Percentiles rank a stretch among this genome's conserved stretches.
Conservation (phyloP, 2,329 filamentous ascomycete genomes). For the Botrytis pseudocinerea region DNA sequence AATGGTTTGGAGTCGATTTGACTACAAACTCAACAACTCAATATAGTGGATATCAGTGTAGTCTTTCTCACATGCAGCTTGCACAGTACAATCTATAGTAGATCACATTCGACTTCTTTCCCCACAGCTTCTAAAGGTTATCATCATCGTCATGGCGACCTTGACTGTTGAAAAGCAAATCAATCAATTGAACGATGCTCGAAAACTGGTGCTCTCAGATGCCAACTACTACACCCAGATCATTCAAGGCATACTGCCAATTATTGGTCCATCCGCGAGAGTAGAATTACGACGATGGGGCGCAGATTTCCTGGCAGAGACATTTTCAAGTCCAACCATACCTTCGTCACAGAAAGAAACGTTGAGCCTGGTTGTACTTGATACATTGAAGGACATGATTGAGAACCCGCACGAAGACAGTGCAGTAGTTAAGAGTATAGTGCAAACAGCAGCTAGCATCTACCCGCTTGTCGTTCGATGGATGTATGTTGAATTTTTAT, state of each 20-base stretch:
- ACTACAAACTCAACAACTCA: slow-evolving; percentile 7
- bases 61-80: slow-evolving; percentile 31
- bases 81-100: slow-evolving; percentile 30
- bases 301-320: slow-evolving; percentile 91
- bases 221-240: slow-evolving; percentile 88
- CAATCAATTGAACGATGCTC: slow-evolving; percentile 84
- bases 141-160: slow-evolving; percentile 49
- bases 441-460: slow-evolving; percentile 87
- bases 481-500: slow-evolving; percentile 68
- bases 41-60: slow-evolving; percentile 21
- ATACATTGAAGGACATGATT: slow-evolving; percentile 70
- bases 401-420: slow-evolving; percentile 74
- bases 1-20: slow-evolving; percentile 12
- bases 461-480: slow-evolving; percentile 90
- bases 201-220: slow-evolving; percentile 84
- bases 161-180: slow-evolving; percentile 73
- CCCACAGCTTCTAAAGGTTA: slow-evolving; percentile 20
- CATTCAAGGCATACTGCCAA: slow-evolving; percentile 87
- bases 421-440: slow-evolving; percentile 78
- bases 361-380: slow-evolving; percentile 73
- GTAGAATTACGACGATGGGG: slow-evolving; percentile 93
- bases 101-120: slow-evolving; percentile 28
- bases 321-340: slow-evolving; percentile 89
- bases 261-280: slow-evolving; percentile 73
- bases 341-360: slow-evolving; percentile 76